Percentiles rank a stretch among this genome's conserved stretches.
phyloP scores from a whole-genome alignment of 345 rosid genomes.

The Erodium maritimum region DNA sequence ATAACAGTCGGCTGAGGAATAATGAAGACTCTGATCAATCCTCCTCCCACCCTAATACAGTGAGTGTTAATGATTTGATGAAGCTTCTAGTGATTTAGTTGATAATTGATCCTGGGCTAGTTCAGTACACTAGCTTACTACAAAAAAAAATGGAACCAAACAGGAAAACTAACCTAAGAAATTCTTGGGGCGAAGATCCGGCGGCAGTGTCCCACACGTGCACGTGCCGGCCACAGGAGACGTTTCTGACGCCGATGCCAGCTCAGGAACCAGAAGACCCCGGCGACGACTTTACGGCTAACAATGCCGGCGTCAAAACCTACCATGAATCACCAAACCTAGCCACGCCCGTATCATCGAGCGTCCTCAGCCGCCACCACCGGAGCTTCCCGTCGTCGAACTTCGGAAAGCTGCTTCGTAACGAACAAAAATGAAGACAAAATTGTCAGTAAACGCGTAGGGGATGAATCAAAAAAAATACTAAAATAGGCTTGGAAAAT shows the following conservation, averaged over 20 bases:
- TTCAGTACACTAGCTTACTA: neutral
- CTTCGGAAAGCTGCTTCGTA: neutral
- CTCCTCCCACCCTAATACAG: slow-evolving; percentile 9
- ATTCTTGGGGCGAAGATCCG: neutral
- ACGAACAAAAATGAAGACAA: neutral
- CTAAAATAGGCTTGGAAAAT: neutral
- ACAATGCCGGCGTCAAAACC: neutral
- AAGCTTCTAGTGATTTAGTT: neutral
- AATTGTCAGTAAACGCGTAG: neutral
- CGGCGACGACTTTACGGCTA: neutral
- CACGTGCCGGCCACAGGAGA: neutral
- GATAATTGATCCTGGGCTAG: neutral
- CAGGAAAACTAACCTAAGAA: neutral
- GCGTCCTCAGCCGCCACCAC: neutral
- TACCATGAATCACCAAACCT: neutral
- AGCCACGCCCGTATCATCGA: neutral
- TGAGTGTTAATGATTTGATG: neutral
- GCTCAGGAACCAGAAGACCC: neutral
- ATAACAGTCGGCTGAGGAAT: slow-evolving; percentile 8
- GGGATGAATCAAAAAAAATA: neutral
- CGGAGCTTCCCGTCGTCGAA: neutral
- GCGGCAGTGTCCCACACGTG: neutral
- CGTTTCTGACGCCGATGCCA: neutral
- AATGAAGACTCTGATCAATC: slow-evolving; percentile 11
- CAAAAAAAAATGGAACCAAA: neutral